phyloP scores from a whole-genome alignment of 2,329 filamentous ascomycete genomes.

The Fusarium sp. region DNA sequence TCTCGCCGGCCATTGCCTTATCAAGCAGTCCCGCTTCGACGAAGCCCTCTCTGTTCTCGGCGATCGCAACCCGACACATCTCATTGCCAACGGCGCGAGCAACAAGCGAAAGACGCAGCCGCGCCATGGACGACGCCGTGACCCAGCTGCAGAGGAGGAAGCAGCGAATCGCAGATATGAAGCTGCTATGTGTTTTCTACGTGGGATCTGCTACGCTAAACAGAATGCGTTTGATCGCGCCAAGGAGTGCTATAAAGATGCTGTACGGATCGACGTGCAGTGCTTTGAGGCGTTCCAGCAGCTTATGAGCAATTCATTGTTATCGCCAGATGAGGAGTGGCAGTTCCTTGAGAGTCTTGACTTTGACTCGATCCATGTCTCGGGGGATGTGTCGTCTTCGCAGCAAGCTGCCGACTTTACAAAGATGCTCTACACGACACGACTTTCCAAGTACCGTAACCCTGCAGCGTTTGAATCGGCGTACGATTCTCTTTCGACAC shows the following conservation, averaged over 20 bases:
- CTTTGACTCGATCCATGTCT: constrained; percentile 82
- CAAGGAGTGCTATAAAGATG: constrained; percentile 98
- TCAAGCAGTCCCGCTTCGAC: constrained; percentile 90
- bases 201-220: constrained; percentile 94
- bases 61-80: constrained; percentile 91
- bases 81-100: constrained; percentile 70
- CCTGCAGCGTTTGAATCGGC: constrained; percentile 84
- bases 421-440: constrained; percentile 94
- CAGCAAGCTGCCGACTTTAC: constrained; percentile 95
- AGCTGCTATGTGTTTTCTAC: constrained; percentile 95
- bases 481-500: constrained; percentile 89
- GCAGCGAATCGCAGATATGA: constrained; percentile 84
- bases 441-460: constrained; percentile 94
- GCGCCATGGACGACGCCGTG: constrained; percentile 49
- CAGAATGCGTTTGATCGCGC: constrained; percentile 97
- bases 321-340: constrained; percentile 91
- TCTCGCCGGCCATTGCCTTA: constrained; percentile 90
- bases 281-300: constrained; percentile 99
- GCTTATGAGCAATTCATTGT: constrained; percentile 94
- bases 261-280: constrained; percentile 94
- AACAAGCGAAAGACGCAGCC: constrained; percentile 54
- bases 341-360: constrained; percentile 88
- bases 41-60: constrained; percentile 89
- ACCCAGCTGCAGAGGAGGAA: constrained; percentile 69
- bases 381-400: constrained; percentile 72